Evolutionary conservation across 2,329 filamentous ascomycete genomes (phyloP).

Genomic region (Sordariomycetes sp.): DNA sequence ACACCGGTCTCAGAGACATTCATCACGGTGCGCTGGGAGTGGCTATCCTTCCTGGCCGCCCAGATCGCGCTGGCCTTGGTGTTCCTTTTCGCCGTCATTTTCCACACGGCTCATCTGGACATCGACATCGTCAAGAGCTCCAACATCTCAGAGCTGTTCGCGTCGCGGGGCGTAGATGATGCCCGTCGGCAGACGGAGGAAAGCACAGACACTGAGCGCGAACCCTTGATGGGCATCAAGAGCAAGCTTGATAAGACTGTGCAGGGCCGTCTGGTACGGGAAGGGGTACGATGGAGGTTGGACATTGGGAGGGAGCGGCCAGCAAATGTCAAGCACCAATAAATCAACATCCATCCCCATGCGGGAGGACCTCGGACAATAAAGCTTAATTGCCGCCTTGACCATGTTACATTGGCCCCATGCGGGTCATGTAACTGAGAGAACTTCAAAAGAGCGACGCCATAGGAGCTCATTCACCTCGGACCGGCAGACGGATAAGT

Average conservation of each 20-base stretch:
- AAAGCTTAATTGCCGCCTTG: no score
- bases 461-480: no score
- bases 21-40: slow-evolving; percentile 8
- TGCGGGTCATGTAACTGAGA: no score
- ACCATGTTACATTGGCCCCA: no score
- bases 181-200: neutral
- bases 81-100: slow-evolving; percentile 6
- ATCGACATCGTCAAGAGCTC: slow-evolving; percentile 10
- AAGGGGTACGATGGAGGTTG: neutral
- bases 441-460: no score
- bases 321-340: neutral
- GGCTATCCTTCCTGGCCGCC: slow-evolving; percentile 9
- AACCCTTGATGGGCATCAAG: neutral
- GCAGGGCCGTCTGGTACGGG: neutral
- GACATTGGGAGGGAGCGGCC: neutral
- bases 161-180: neutral
- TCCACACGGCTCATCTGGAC: slow-evolving; percentile 4
- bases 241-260: neutral
- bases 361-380: no score
- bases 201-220: neutral
- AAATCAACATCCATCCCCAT: no score
- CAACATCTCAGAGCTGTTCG: slow-evolving; percentile 7
- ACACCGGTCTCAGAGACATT: slow-evolving; percentile 3
- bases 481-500: no score
- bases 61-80: slow-evolving; percentile 8